These are phyloP conservation scores for Suhomyces pyralidae DNA, from an alignment of 805 yeast genomes.

Conservation along the genomic window DNA sequence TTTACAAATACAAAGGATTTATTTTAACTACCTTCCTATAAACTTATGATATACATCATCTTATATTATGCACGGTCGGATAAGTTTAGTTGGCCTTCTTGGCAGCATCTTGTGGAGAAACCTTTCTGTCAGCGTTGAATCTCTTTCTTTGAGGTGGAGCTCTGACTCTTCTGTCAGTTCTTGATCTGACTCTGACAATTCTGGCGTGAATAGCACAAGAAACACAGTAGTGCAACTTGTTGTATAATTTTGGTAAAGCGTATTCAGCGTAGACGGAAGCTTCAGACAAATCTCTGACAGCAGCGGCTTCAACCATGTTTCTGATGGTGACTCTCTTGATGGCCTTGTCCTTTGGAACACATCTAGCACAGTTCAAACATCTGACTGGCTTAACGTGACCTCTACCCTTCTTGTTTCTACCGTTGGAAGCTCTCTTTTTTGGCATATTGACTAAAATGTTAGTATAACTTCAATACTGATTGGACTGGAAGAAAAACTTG, in stretches of 20 bases:
- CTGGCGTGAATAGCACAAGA: constrained; percentile 99
- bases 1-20: constrained; percentile 4
- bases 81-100: constrained; percentile 68
- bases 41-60: constrained; percentile 1
- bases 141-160: constrained; percentile 99
- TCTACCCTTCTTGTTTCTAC: constrained; percentile 99
- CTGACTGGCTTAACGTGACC: constrained; percentile 99
- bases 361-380: constrained; percentile 99
- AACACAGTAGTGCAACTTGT: constrained; percentile 99
- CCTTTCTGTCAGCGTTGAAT: constrained; percentile 94
- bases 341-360: constrained; percentile 99
- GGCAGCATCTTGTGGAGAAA: constrained; percentile 97
- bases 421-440: constrained; percentile 99
- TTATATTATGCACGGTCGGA: background rate
- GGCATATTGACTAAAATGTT: constrained; percentile 69
- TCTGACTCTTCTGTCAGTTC: constrained; percentile 98
- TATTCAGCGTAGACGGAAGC: constrained; percentile 99
- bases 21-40: constrained; percentile 3
- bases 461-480: constrained; percentile 14
- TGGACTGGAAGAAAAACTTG: background rate
- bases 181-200: constrained; percentile 99
- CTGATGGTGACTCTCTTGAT: constrained; percentile 99
- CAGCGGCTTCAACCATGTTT: constrained; percentile 99
- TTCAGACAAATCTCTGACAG: constrained; percentile 99
- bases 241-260: constrained; percentile 99